A percentile compares a stretch with the other conserved stretches of the same genome.
Conservation (phyloP, 2,329 filamentous ascomycete species). For the Aspergillus fischeri region DNA sequence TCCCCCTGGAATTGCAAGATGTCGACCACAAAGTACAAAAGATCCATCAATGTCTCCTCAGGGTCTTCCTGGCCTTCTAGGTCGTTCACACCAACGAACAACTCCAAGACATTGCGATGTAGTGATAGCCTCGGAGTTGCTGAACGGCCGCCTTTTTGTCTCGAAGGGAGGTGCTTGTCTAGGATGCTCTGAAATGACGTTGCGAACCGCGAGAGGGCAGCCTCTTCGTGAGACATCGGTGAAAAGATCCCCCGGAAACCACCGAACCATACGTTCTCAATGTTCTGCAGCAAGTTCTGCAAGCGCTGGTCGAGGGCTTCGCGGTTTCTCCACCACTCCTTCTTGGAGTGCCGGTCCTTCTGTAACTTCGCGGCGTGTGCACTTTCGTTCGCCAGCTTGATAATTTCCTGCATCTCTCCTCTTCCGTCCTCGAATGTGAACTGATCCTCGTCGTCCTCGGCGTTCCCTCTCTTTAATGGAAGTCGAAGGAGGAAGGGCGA, state of each 20-base stretch:
- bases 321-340: constrained; percentile 85
- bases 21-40: constrained; percentile 94
- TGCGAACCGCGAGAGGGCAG: constrained; percentile 70
- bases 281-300: constrained; percentile 71
- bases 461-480: constrained; percentile 76
- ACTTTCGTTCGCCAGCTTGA: constrained; percentile 74
- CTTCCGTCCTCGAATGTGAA: constrained; percentile 82
- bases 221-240: constrained; percentile 59
- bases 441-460: constrained; percentile 71
- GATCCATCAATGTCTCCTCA: constrained; percentile 84
- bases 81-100: constrained; percentile 83
- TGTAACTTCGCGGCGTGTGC: constrained; percentile 72
- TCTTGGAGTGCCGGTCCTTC: constrained; percentile 68
- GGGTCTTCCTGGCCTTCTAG: constrained; percentile 68
- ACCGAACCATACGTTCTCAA: constrained; percentile 91
- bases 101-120: constrained; percentile 68
- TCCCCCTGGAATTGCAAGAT: constrained; percentile 96
- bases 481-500: constrained; percentile 82
- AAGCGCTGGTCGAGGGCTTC: constrained; percentile 74
- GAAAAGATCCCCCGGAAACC: constrained; percentile 95
- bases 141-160: constrained; percentile 57
- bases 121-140: constrained; percentile 50
- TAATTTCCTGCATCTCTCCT: constrained; percentile 75
- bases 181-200: constrained; percentile 73
- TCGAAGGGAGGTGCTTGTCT: constrained; percentile 79